Base-by-base conservation (phyloP, 1,139 yeast genomes). In the Pichia sp. region DNA sequence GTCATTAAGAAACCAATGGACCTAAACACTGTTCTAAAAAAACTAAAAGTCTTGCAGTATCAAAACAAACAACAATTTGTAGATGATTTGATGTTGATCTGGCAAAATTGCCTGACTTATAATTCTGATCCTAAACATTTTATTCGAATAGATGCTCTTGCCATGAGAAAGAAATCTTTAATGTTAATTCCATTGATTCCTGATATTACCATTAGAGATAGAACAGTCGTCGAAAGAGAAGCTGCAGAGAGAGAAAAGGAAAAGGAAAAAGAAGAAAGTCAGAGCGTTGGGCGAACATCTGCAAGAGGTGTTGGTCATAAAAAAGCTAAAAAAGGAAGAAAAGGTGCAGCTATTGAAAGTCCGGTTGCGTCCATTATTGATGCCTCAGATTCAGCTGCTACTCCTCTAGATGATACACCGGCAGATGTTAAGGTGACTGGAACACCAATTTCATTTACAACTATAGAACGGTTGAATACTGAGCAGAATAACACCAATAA, bases 1-100 rank as follows among this genome's bases (percentile, higher is more conserved):
- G 79, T 95, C 45, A 92, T 95, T 63, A 92, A 91, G 64, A 83
- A 82, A 56, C 99, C 99, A 34, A 95, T 95, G 99, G 99, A 95
- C 67, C 76, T 95, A 61, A 92, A 91, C 65, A 92, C 98, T 0
- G 97, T 95, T 14, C 78, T 91, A 84, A 92, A 91, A 65, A 93
- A 92, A 67, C 74, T 95, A 63, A 91, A 91, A 65, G 75, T 80
- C 4, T 82, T 89, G 58, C 92, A 88, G 59, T 93, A 93, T 68
- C 81, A 79, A 62, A 87, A 91, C 49, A 93, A 92, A 65, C 80
- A 83, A 59, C 96, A 88, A 62, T 93, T 93, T 75, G 96, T 91
- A 27, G 95, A 88, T 66, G 99, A 93, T 69, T 74, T 93, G 56
- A 88, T 88, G 92, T 76, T 95, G 55, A 95, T 95, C 41, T 95